Percentiles rank a stretch among this genome's conserved stretches.
Evolutionary conservation across 306 rosid species (phyloP).

Genomic region (Pterocarpus santalinus): DNA sequence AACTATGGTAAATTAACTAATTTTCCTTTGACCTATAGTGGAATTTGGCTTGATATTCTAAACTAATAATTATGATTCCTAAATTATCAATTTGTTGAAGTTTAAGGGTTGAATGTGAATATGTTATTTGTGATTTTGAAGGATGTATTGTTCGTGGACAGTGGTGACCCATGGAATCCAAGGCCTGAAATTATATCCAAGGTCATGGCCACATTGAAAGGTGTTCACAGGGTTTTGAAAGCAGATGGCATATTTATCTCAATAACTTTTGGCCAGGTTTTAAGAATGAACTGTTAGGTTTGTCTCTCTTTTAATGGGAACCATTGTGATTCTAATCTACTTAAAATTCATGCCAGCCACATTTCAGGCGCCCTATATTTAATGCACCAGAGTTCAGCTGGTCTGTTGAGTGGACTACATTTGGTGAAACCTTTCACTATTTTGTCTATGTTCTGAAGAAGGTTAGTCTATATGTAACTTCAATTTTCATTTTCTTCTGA

Average conservation of each 20-base stretch:
- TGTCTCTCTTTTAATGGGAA: constrained; percentile 25
- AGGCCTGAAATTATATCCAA: constrained; percentile 70
- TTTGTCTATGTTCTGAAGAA: constrained; percentile 80
- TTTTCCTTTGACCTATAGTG: constrained; percentile 41
- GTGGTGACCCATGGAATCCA: constrained; percentile 98
- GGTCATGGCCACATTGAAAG: constrained; percentile 84
- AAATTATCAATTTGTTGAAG: neutral
- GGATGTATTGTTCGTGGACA: constrained; percentile 95
- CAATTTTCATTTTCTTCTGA: neutral
- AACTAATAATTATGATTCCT: constrained; percentile 26
- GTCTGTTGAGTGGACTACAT: constrained; percentile 90
- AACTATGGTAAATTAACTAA: constrained; percentile 76
- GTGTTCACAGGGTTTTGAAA: constrained; percentile 87
- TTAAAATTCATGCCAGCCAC: constrained; percentile 72
- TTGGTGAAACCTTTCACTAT: constrained; percentile 93
- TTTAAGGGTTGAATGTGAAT: constrained; percentile 31
- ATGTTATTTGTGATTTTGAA: constrained; percentile 55
- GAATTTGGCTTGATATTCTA: constrained; percentile 36
- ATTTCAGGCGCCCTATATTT: constrained; percentile 87
- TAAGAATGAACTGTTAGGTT: constrained; percentile 32
- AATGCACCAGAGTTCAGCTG: constrained; percentile 81
- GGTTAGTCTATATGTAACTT: constrained; percentile 60
- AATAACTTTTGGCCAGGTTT: constrained; percentile 94
- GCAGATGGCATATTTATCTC: constrained; percentile 82
- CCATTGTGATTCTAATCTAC: constrained; percentile 45